phyloP scores from a whole-genome alignment of 768 basidiomycete genomes.

The Termitomyces sp. region DNA sequence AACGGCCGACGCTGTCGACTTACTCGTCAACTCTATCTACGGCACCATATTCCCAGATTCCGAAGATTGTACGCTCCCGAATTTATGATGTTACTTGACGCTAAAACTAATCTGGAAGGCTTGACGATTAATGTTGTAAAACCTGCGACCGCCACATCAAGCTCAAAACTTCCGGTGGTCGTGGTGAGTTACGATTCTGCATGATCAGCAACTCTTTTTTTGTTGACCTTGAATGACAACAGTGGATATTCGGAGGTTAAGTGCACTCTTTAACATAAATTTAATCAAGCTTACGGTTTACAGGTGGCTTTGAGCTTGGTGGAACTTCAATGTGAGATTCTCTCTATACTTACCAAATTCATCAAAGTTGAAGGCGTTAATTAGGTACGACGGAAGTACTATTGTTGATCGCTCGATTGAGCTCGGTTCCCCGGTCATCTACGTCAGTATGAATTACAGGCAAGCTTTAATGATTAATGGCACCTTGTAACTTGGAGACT shows the following conservation, averaged over 20 bases:
- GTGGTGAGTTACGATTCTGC: conserved; percentile 21
- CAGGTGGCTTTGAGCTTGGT: conserved; percentile 25
- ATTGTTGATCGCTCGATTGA: conserved; percentile 36
- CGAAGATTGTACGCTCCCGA: conserved; percentile 37
- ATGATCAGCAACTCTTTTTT: not conserved
- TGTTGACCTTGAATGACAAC: not conserved
- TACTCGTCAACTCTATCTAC: conserved; percentile 21
- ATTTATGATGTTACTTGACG: conserved; percentile 1
- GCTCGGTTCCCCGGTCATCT: conserved; percentile 40
- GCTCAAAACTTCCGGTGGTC: conserved; percentile 33
- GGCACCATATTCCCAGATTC: conserved; percentile 21
- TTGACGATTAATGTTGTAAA: conserved; percentile 38
- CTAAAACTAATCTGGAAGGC: conserved; percentile 20
- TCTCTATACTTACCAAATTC: conserved; percentile 13
- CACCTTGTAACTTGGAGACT: not conserved
- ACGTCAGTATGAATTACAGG: conserved; percentile 50
- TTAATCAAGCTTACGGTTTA: not conserved
- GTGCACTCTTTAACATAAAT: not conserved
- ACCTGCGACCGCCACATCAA: conserved; percentile 24
- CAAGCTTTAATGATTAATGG: not conserved
- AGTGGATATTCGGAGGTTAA: conserved; percentile 32
- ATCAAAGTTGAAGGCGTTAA: not conserved
- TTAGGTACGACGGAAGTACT: conserved; percentile 33
- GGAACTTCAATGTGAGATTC: conserved; percentile 30
- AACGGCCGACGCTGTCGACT: conserved; percentile 21